phyloP scores from a whole-genome alignment of 2,329 filamentous ascomycete genomes.

The Ophiostoma ips region DNA sequence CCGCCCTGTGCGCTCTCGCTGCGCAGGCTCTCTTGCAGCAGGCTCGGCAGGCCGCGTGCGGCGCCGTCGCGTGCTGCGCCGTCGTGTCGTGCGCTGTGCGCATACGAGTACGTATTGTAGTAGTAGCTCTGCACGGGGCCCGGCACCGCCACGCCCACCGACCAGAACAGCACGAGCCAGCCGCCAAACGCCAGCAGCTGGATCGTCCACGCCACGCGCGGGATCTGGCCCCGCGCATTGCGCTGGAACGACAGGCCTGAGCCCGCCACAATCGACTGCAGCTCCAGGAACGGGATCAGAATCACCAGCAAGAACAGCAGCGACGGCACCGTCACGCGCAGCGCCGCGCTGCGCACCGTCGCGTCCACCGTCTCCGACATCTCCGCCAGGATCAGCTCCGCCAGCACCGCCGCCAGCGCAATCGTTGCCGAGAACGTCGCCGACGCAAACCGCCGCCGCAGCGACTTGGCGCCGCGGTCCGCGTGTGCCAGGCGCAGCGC shows the following conservation, averaged over 20 bases:
- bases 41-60: constrained; percentile 2
- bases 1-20: constrained; percentile 11
- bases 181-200: constrained; percentile 46
- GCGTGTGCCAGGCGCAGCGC: constrained; percentile 44
- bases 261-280: constrained; percentile 47
- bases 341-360: constrained; percentile 50
- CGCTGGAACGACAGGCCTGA: constrained; percentile 50
- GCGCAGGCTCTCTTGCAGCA: neutral
- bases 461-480: constrained; percentile 39
- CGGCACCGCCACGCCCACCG: constrained; percentile 47
- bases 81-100: too few relatives aligned
- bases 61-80: too few relatives aligned
- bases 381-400: constrained; percentile 70
- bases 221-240: constrained; percentile 39
- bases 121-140: constrained; percentile 14
- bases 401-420: constrained; percentile 62
- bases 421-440: constrained; percentile 64
- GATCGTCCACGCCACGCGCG: constrained; percentile 48
- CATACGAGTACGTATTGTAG: too few relatives aligned
- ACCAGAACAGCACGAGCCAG: constrained; percentile 70
- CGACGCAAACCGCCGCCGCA: constrained; percentile 39
- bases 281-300: constrained; percentile 65
- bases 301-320: constrained; percentile 60
- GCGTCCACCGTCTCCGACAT: constrained; percentile 63
- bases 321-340: constrained; percentile 55